These are phyloP conservation scores for Solanum rostratum DNA, from an alignment of 257 asterid species.

Conservation along the genomic window DNA sequence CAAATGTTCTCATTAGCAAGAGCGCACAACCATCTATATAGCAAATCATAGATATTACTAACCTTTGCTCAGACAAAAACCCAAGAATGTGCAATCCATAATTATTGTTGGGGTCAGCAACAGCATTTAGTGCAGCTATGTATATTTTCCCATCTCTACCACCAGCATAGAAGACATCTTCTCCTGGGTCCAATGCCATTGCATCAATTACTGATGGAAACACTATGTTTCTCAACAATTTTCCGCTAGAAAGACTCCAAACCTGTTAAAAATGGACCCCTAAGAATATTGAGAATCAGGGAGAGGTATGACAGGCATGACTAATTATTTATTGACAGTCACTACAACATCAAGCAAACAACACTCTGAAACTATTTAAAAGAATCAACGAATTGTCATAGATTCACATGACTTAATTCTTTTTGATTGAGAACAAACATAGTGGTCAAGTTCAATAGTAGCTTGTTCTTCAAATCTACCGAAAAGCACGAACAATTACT, in stretches of 20 bases:
- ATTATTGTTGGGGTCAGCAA: conserved; percentile 29
- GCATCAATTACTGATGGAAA: conserved; percentile 80
- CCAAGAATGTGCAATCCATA: conserved; percentile 60
- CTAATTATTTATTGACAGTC: not conserved
- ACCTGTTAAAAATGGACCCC: conserved; percentile 26
- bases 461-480: not conserved
- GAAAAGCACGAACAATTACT: not conserved
- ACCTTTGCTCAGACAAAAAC: conserved; percentile 76
- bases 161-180: conserved; percentile 87
- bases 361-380: not conserved
- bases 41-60: not conserved
- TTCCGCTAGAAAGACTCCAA: conserved; percentile 78
- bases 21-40: not conserved
- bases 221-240: conserved; percentile 47
- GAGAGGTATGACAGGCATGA: not conserved
- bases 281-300: not conserved
- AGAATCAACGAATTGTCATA: not conserved
- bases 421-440: not conserved
- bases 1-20: not conserved
- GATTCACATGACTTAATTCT: not conserved
- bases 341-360: not conserved
- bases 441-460: not conserved
- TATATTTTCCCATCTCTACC: conserved; percentile 91
- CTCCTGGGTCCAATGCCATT: conserved; percentile 70
- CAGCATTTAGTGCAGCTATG: conserved; percentile 61